Evolutionary conservation across 148 eudicot species (phyloP).

Genomic region (Mesembryanthemum crystallinum): DNA sequence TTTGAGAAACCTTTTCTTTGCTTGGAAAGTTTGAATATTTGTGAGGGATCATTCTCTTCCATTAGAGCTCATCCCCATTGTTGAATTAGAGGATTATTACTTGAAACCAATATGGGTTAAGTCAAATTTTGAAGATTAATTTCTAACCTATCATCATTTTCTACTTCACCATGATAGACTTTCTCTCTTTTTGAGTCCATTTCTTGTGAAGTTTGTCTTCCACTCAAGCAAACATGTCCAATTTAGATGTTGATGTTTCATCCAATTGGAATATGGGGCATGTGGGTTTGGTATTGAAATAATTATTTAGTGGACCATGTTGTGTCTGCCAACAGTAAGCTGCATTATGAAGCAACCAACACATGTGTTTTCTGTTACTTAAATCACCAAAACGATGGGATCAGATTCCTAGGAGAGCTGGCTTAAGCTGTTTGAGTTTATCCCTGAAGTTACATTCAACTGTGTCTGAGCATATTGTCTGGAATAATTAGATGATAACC

Average conservation of each 20-base stretch:
- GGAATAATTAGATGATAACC: background rate
- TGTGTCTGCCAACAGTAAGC: background rate
- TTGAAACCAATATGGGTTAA: background rate
- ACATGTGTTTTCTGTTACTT: background rate
- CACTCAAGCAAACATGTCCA: background rate
- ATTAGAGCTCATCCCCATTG: background rate
- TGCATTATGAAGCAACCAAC: background rate
- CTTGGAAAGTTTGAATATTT: background rate
- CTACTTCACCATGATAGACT: background rate
- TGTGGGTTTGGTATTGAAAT: background rate
- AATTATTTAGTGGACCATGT: slow-evolving; percentile 5
- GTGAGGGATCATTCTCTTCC: background rate
- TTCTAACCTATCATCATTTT: background rate
- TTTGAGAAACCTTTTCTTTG: background rate
- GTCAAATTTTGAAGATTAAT: background rate
- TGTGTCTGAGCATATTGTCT: background rate
- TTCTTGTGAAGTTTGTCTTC: background rate
- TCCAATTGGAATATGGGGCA: slow-evolving; percentile 19
- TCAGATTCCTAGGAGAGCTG: background rate
- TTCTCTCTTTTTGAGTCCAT: background rate
- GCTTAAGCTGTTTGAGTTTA: background rate
- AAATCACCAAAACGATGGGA: background rate
- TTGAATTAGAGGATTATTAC: background rate
- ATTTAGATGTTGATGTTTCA: slow-evolving; percentile 19
- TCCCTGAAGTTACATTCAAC: background rate